Evolutionary conservation across 2,329 filamentous ascomycete genomes (phyloP), one percentile per base, ranked within the genome.

Genomic region (Pyricularia pennisetigena): DNA sequence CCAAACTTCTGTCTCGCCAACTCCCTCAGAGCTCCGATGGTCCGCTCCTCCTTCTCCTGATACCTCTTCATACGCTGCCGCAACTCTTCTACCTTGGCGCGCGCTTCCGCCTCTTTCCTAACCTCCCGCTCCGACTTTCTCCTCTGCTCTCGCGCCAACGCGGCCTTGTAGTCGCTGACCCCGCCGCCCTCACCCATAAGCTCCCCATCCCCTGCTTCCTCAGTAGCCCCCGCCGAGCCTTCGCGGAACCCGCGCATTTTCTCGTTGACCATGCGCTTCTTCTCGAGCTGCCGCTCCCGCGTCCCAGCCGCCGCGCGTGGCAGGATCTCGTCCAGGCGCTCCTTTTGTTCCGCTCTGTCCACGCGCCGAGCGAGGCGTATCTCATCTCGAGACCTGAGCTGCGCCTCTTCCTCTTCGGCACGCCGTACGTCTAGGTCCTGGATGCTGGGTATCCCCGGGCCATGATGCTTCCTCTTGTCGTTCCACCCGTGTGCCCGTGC

Each of bases 61-160:
- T 67, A 67, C 29, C 35, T 62, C 20, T 28, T 20, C 66, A 62
- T 57, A 28, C 57, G 49, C 54, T 67, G 30, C 54, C 24, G 54
- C 66, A 67, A 29, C 54, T 59, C 26, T 57, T 67, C 66, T 4
- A 32, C 57, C 54, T 59, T 57, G 24, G 66, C 66, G 20, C 66
- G 49, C 57, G 41, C 66, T 24, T 67, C 66, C 79, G 97, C 94
- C 78, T 97, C 94, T 74, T 91, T 85, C 69, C 92, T 80, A 20
- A 95, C 80, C 82, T 97, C 93, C 67, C 94, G 79, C 78, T 97
- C 93, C 72, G 88, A 92, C 83, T 94, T 96, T 79, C 89, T 89
- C 72, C 86, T 81, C 79, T 92, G 86, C 73, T 87, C 82, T 69
- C 82, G 85, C 72, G 86, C 85, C 77, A 90, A 87, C 75, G 86